These are phyloP conservation scores for Fraxinus dipetala DNA, from an alignment of 305 asterid genomes.

Conservation along the genomic window DNA sequence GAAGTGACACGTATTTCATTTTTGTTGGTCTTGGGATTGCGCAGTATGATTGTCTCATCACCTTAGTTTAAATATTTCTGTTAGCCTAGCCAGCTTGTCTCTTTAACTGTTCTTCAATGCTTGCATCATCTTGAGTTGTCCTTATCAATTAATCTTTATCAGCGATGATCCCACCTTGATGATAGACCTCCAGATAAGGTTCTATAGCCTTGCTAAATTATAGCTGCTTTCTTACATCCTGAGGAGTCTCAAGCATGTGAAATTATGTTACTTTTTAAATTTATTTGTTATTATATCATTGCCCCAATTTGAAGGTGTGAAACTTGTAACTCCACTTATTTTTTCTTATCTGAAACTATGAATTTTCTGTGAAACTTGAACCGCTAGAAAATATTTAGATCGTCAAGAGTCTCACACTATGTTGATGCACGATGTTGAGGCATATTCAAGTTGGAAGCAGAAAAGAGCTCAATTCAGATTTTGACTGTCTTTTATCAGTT, in stretches of 20 bases:
- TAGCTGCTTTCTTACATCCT: neutral
- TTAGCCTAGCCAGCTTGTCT: neutral
- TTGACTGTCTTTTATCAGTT: neutral
- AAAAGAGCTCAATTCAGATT: neutral
- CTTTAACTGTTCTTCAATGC: neutral
- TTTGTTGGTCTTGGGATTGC: neutral
- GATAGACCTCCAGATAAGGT: neutral
- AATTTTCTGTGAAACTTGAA: neutral
- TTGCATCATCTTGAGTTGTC: neutral
- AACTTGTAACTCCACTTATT: neutral
- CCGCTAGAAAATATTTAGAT: neutral
- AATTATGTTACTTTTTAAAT: neutral
- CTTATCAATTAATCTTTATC: neutral
- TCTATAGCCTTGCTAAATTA: neutral
- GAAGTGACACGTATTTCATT: neutral
- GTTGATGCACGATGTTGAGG: neutral
- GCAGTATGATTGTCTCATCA: neutral
- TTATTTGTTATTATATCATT: neutral
- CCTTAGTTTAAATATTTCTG: neutral
- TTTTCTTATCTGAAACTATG: neutral
- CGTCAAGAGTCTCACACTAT: neutral
- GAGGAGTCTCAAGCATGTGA: neutral
- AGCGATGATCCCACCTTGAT: neutral
- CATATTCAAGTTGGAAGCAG: neutral
- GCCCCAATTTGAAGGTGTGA: neutral